Evolutionary conservation across 805 yeast species (phyloP).

Genomic region (Suhomyces pyralidae): DNA sequence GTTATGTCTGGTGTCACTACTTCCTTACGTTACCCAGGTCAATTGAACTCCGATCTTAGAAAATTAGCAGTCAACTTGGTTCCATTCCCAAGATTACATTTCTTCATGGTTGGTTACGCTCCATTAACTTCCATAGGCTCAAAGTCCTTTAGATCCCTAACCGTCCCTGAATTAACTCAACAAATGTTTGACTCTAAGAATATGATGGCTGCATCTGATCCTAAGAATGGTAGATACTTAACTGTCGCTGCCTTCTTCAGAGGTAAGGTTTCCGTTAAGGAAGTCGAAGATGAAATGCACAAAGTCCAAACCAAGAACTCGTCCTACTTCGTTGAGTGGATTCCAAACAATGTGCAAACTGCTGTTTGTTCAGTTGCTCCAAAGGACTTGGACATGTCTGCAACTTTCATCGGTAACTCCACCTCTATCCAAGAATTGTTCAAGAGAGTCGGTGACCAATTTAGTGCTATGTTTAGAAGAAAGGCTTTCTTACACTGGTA

Average conservation of each 20-base stretch:
- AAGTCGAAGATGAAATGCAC: conserved; percentile 91
- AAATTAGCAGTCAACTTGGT: conserved; percentile 92
- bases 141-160: conserved; percentile 75
- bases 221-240: conserved; percentile 84
- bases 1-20: conserved; percentile 97
- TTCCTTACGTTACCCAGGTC: conserved; percentile 91
- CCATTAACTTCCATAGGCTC: conserved; percentile 83
- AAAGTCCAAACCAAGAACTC: conserved; percentile 79
- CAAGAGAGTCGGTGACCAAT: conserved; percentile 85
- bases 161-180: conserved; percentile 89
- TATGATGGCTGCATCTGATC: conserved; percentile 96
- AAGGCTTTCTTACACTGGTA: conserved; percentile 97
- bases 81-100: conserved; percentile 93
- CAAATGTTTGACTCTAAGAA: conserved; percentile 90
- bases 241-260: conserved; percentile 94
- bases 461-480: conserved; percentile 88
- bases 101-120: conserved; percentile 94
- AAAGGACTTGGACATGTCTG: conserved; percentile 79
- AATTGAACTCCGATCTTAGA: conserved; percentile 87
- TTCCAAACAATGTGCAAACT: conserved; percentile 92
- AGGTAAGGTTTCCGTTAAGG: conserved; percentile 89
- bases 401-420: conserved; percentile 90
- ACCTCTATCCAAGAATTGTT: conserved; percentile 90
- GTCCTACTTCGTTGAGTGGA: conserved; percentile 90
- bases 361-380: conserved; percentile 93